These are phyloP conservation scores for Cryptococcus maquisensis DNA, from an alignment of 1,284 basidiomycete species.

Conservation along the genomic window DNA sequence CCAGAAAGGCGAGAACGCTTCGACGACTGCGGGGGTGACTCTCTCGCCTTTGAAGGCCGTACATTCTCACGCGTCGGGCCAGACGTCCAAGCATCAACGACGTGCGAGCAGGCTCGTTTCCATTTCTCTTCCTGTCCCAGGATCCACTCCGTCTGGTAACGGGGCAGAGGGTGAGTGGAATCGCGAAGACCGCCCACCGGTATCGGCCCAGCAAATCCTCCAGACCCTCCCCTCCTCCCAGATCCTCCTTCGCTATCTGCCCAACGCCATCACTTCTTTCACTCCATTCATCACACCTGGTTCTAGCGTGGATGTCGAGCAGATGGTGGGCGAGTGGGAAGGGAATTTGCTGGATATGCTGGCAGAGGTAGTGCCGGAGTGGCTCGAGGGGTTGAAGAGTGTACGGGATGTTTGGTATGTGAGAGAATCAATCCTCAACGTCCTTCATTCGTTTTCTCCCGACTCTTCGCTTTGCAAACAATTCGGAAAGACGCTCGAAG, in stretches of 20 bases:
- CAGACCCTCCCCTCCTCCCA: slow-evolving; percentile 45
- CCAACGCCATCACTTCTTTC: slow-evolving; percentile 39
- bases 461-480: too few relatives aligned
- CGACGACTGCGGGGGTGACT: too few relatives aligned
- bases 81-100: slow-evolving; percentile 20
- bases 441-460: background rate
- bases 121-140: slow-evolving; percentile 36
- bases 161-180: too few relatives aligned
- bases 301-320: slow-evolving; percentile 54
- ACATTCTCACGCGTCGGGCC: too few relatives aligned
- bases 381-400: slow-evolving; percentile 32
- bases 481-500: slow-evolving; percentile 25
- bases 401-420: slow-evolving; percentile 44
- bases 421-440: slow-evolving; percentile 20
- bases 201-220: slow-evolving; percentile 36
- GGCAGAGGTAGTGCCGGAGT: slow-evolving; percentile 28
- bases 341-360: slow-evolving; percentile 23
- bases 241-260: slow-evolving; percentile 47
- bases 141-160: too few relatives aligned
- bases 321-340: slow-evolving; percentile 39
- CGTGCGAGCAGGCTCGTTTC: slow-evolving; percentile 41
- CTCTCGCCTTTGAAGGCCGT: too few relatives aligned
- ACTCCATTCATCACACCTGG: slow-evolving; percentile 56
- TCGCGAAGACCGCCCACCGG: slow-evolving; percentile 30
- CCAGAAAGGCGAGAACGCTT: slow-evolving; percentile 32